Conservation (phyloP, 805 yeast species). For the Scheffersomyces amazonensis region DNA sequence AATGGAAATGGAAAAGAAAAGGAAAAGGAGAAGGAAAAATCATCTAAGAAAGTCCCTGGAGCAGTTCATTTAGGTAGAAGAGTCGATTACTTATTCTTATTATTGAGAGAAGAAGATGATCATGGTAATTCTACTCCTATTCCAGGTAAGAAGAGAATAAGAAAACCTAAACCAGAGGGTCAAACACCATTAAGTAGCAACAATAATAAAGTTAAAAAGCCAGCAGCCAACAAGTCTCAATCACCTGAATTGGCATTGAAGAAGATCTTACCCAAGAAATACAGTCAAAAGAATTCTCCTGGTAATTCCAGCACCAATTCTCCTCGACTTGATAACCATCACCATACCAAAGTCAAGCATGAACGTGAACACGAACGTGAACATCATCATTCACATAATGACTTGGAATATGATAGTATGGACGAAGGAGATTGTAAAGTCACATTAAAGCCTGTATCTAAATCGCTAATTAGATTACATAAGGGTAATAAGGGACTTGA, state of each 20-base stretch:
- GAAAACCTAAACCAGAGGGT: conserved; percentile 10
- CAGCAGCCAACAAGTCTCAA: conserved; percentile 3
- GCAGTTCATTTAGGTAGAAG: conserved; percentile 91
- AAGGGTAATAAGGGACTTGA: conserved; percentile 72
- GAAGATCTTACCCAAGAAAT: conserved; percentile 5
- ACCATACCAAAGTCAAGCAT: conserved; percentile 1
- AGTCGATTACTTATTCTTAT: conserved; percentile 77
- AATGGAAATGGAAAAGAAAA: conserved; percentile 10
- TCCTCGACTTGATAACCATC: conserved; percentile 2
- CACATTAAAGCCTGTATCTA: conserved; percentile 61
- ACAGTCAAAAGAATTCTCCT: background rate
- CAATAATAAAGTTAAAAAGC: background rate
- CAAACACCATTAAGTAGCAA: conserved; percentile 3
- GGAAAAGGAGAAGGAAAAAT: conserved; percentile 19
- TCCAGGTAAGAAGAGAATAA: conserved; percentile 12
- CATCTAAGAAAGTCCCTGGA: conserved; percentile 76
- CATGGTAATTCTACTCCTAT: conserved; percentile 14
- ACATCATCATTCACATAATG: conserved; percentile 21
- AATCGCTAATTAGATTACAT: conserved; percentile 62
- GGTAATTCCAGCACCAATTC: background rate
- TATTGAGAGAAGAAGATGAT: conserved; percentile 60
- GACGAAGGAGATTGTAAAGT: conserved; percentile 68
- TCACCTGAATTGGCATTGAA: conserved; percentile 5
- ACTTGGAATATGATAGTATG: conserved; percentile 70
- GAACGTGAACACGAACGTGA: too few species aligned